Conservation (phyloP, 2,329 filamentous ascomycete species). For the Onygena corvina region DNA sequence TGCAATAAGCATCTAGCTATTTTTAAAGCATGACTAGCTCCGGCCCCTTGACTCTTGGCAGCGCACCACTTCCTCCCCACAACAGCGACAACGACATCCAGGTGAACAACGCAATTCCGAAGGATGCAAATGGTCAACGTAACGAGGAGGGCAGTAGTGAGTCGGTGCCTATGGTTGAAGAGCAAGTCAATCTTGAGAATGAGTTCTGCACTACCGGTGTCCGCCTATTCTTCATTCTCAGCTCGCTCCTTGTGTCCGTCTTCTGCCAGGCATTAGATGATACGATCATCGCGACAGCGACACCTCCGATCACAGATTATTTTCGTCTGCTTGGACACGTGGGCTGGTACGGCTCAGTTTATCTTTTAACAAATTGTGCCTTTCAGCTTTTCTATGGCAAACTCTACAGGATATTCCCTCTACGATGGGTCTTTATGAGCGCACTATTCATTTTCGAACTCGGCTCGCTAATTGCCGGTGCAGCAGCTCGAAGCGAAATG, state of each 20-base stretch:
- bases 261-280: constrained; percentile 14
- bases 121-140: background rate
- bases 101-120: background rate
- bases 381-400: constrained; percentile 27
- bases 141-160: background rate
- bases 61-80: background rate
- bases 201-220: constrained; percentile 3
- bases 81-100: background rate
- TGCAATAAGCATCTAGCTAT: constrained; percentile 4
- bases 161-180: background rate
- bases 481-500: background rate
- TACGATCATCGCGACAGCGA: constrained; percentile 25
- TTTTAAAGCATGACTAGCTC: constrained; percentile 4
- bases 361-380: constrained; percentile 22
- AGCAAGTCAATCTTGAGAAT: background rate
- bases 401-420: constrained; percentile 31
- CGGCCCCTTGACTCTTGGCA: background rate
- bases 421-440: constrained; percentile 25
- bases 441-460: constrained; percentile 22
- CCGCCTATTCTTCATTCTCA: background rate
- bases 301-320: constrained; percentile 26
- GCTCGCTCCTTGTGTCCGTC: background rate
- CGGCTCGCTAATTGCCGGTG: constrained; percentile 18
- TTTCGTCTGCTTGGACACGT: constrained; percentile 27
- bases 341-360: constrained; percentile 28